Conservation (phyloP, 192 early-diverging fungal genomes). For the Umbelopsis ramanniana region DNA sequence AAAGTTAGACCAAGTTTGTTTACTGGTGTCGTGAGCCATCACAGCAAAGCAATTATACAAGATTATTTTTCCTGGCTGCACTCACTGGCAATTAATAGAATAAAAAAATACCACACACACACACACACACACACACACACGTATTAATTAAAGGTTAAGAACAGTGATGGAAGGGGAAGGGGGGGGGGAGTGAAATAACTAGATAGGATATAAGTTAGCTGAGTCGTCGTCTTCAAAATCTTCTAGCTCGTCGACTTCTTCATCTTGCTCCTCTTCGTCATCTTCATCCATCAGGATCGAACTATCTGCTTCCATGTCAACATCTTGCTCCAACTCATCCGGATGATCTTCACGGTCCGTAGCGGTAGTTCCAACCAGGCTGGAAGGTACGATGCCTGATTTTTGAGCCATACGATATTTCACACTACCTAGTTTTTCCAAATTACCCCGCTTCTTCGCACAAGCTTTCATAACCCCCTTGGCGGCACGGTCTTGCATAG, state of each 20-base stretch:
- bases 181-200: too few relatives aligned
- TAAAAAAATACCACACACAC: background rate
- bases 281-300: background rate
- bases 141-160: too few relatives aligned
- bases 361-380: background rate
- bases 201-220: background rate
- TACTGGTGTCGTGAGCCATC: too few relatives aligned
- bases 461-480: constrained; percentile 52
- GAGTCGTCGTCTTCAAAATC: background rate
- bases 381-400: background rate
- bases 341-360: background rate
- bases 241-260: constrained; percentile 5
- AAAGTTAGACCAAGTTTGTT: background rate
- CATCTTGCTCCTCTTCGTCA: background rate
- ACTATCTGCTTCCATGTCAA: constrained; percentile 3
- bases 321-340: constrained; percentile 1
- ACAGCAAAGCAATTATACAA: too few relatives aligned
- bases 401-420: constrained; percentile 28
- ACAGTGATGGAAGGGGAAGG: too few relatives aligned
- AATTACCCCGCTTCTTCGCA: constrained; percentile 42
- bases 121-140: too few relatives aligned
- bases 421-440: constrained; percentile 41
- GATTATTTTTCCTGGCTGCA: too few relatives aligned
- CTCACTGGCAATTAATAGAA: constrained; percentile 14
- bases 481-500: constrained; percentile 60